phyloP scores from a whole-genome alignment of 192 early-diverging fungal species.

The Backusella psychrophila region DNA sequence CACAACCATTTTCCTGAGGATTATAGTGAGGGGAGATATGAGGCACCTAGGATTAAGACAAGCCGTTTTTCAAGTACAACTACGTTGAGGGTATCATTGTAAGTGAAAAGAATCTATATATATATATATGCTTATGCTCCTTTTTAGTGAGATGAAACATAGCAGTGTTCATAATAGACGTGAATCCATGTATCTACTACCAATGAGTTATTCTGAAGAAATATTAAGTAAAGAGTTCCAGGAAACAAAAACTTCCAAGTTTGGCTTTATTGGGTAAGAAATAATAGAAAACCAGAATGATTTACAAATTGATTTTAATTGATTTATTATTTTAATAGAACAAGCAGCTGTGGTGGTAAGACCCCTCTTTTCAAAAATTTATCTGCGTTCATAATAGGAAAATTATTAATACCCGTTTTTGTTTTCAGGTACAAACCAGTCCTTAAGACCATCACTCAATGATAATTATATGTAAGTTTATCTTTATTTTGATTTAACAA shows the following conservation, averaged over 20 bases:
- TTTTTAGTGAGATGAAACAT: slow-evolving; percentile 1
- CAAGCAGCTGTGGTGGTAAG: not conserved
- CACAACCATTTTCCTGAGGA: not conserved
- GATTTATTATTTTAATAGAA: not conserved
- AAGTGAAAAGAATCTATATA: not conserved
- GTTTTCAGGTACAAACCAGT: not conserved
- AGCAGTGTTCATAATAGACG: not conserved
- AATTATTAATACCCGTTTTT: not conserved
- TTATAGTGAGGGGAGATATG: not conserved
- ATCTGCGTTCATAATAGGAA: not conserved
- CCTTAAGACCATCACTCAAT: not conserved
- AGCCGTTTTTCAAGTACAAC: not conserved
- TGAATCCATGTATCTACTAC: not conserved
- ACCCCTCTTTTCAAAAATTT: not conserved
- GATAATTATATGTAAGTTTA: not conserved
- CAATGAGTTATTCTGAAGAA: slow-evolving; percentile 1
- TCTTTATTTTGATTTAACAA: not conserved
- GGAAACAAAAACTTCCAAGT: not conserved
- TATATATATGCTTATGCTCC: not conserved
- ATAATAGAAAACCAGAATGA: not conserved
- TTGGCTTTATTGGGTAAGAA: slow-evolving; percentile 1
- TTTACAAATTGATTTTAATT: not conserved
- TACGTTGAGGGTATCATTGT: not conserved
- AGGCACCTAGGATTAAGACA: not conserved
- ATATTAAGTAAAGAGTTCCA: slow-evolving; percentile 5